Base-by-base conservation (phyloP, 345 rosid species). In the Streptanthus diversifolius region DNA sequence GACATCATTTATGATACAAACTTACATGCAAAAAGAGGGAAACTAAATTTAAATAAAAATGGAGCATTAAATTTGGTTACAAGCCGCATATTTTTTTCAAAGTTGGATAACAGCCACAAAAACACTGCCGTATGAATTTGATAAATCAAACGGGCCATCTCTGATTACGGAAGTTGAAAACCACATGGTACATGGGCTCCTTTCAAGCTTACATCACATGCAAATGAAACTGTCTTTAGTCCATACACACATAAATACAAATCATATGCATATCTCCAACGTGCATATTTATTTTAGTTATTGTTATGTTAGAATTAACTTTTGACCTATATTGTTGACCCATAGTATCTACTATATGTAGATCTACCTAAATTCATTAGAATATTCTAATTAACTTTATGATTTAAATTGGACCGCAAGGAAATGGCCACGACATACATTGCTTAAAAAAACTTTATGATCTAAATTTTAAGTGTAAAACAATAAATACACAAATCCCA, bases 271-370 rank as follows among this genome's bases (percentile, higher is more conserved):
- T 44, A 17, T 44, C 21, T 48, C 14, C 21, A 48, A 48, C 53
- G 53, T 19, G 53, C 22, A 48, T 19, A n/a, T 24, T 27, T 5
- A 3, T 48, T 48, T 11, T 22, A 51, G 55, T 51, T 51, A 30
- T 51, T 51, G 55, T 21, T 25, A 27, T 52, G 59, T 54, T 54
- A 8, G 29, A n/a, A 29, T 25, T 53, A 37, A 22, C 14, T 32
- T 22, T 63, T 21, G 39, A 35, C 70, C 47, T 7, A 72, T 73
- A 55, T 45, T 56, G 77, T 66, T 74, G 72, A 66, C 66, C 67
- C 40, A 74, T 37, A 39, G 8, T 59, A 74, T 57, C 72, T 66
- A 58, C 63, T 44, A 63, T 72, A 32, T 57, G 8, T 48, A 47
- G 60, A 57, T 66, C 66, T 57, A 74, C 66, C 77, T 47, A 24